Base-by-base conservation (phyloP, 805 yeast species). In the Yamadazyma sp. region DNA sequence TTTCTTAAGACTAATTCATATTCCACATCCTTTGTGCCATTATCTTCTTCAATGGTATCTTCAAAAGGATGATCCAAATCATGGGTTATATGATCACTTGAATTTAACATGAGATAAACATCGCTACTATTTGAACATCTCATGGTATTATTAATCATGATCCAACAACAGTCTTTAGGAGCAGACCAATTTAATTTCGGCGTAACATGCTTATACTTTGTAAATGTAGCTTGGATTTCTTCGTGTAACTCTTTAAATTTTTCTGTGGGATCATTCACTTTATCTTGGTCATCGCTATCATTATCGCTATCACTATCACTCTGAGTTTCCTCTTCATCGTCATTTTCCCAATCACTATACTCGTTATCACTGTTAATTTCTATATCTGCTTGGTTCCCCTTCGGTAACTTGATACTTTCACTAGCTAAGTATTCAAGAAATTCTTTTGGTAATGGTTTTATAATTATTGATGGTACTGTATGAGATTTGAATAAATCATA, bases 151-250 rank as follows among this genome's bases (percentile, higher is more conserved):
- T 83, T 78, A 2, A 93, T 73, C 50, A 84, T 62, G 14, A 93
- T 91, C 98, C 98, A 93, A 0, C 80, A 75, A 1, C 98, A 86
- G 60, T 93, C 99, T 52, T 80, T 82, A 1, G 99, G 98, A 1
- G 96, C 84, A 1, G 97, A 87, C 98, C 98, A 93, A 65, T 93
- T 93, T 47, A 91, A 64, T 52, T 93, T 93, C 1, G 98, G 98
- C 1, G 86, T 72, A 2, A 88, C 86, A 1, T 83, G 82, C 31
- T 55, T 59, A 18, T 73, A 62, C 27, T 69, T 64, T 3, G 45
- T 40, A 10, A 93, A 73, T 0, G 68, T 52, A 0, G 47, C 39
- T 23, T 62, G 61, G 12, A 91, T 66, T 27, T 65, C 48, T 0
- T 62, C 47, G 50, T 89, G 94, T 14, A 88, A 62, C 1, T 75